phyloP scores from a whole-genome alignment of 208 protist genomes.

The Acanthamoeba lenticulata region DNA sequence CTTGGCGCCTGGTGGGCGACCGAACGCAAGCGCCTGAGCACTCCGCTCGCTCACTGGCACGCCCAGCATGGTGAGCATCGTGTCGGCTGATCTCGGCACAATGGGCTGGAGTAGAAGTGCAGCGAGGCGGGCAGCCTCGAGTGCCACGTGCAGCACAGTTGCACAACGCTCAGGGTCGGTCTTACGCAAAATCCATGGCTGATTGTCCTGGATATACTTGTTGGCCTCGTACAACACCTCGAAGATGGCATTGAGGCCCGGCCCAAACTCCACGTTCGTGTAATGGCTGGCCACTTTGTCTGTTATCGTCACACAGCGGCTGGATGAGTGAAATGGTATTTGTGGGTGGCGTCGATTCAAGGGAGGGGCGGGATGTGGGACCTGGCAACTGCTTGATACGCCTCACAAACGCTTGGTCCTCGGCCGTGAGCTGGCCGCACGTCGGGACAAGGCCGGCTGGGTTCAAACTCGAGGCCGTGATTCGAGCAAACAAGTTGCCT shows the following conservation, averaged over 20 bases:
- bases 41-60: constrained; percentile 86
- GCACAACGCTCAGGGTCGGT: constrained; percentile 86
- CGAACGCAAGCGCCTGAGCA: not conserved
- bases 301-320: not conserved
- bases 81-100: constrained; percentile 87
- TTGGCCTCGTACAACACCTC: constrained; percentile 91
- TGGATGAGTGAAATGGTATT: too few species aligned
- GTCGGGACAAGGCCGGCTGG: constrained; percentile 16
- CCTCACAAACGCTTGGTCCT: constrained; percentile 12
- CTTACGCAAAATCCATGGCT: constrained; percentile 94
- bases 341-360: too few species aligned
- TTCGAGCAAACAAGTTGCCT: constrained; percentile 71
- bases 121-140: constrained; percentile 92
- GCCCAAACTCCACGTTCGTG: constrained; percentile 89
- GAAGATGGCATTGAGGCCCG: constrained; percentile 90
- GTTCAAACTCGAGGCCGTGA: constrained; percentile 52
- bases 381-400: not conserved
- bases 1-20: not conserved
- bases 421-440: not conserved
- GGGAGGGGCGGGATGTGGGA: not conserved
- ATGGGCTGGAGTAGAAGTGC: constrained; percentile 90
- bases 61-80: constrained; percentile 91
- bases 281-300: not conserved
- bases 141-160: constrained; percentile 92
- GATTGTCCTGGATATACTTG: constrained; percentile 91